Conservation (phyloP, 805 yeast species). For the Zygosaccharomyces rouxii region DNA sequence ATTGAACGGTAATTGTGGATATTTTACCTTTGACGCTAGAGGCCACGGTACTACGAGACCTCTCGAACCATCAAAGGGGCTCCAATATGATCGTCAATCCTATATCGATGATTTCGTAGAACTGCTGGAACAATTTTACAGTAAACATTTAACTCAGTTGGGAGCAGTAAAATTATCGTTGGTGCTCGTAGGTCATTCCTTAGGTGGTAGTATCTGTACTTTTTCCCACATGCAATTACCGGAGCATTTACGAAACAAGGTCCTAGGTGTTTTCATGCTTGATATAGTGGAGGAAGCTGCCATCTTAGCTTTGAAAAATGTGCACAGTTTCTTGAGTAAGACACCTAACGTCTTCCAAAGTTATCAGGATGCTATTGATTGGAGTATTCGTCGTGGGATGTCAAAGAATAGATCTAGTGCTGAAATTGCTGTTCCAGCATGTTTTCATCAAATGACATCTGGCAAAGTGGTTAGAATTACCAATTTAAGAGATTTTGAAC, state of each 20-base stretch:
- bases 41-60: constrained; percentile 69
- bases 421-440: constrained; percentile 67
- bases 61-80: constrained; percentile 22
- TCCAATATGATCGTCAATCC: constrained; percentile 43
- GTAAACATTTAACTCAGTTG: constrained; percentile 8
- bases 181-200: constrained; percentile 78
- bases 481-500: constrained; percentile 54
- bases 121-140: constrained; percentile 42
- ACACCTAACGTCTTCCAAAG: constrained; percentile 60
- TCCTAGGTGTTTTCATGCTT: constrained; percentile 70
- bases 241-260: constrained; percentile 18
- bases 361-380: constrained; percentile 60
- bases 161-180: constrained; percentile 31
- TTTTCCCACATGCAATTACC: constrained; percentile 38
- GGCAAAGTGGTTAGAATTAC: constrained; percentile 54
- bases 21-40: constrained; percentile 71
- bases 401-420: constrained; percentile 63
- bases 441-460: constrained; percentile 37
- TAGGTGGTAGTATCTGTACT: constrained; percentile 86
- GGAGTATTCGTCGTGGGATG: constrained; percentile 65
- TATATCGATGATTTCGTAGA: constrained; percentile 56
- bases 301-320: constrained; percentile 56
- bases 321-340: constrained; percentile 60
- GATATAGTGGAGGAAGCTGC: constrained; percentile 97
- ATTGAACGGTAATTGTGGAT: constrained; percentile 48